These are phyloP conservation scores for Talaromyces sp. DNA, from an alignment of 2,329 filamentous ascomycete genomes.

Conservation along the genomic window DNA sequence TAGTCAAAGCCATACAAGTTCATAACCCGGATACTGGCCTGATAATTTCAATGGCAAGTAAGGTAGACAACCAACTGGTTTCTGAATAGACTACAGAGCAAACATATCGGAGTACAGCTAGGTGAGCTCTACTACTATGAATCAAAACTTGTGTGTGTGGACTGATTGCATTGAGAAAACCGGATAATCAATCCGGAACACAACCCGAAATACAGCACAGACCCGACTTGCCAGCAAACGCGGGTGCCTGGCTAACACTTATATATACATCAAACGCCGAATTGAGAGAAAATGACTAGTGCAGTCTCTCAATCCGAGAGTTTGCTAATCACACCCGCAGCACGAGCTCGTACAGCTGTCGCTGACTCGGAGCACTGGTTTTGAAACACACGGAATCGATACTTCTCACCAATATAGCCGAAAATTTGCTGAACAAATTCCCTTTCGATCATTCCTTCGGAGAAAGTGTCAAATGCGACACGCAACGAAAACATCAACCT, in stretches of 20 bases:
- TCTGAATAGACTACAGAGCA: too few relatives aligned
- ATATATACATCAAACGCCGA: background rate
- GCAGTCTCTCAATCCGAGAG: background rate
- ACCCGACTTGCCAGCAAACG: background rate
- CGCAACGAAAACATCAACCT: slow-evolving; percentile 31
- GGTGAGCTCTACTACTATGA: too few relatives aligned
- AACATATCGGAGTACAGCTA: too few relatives aligned
- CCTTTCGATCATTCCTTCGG: slow-evolving; percentile 28
- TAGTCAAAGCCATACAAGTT: too few relatives aligned
- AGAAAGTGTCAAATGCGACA: slow-evolving; percentile 27
- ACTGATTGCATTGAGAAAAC: too few relatives aligned
- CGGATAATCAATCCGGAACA: too few relatives aligned
- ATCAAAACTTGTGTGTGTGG: too few relatives aligned
- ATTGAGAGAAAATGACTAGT: background rate
- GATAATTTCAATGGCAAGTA: too few relatives aligned
- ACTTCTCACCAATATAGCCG: slow-evolving; percentile 23
- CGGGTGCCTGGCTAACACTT: background rate
- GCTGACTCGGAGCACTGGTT: slow-evolving; percentile 25
- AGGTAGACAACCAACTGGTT: too few relatives aligned
- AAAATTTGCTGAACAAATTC: slow-evolving; percentile 27
- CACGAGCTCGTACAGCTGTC: slow-evolving; percentile 9
- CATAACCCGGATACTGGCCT: too few relatives aligned
- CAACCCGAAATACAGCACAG: background rate
- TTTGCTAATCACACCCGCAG: background rate
- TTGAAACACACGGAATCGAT: slow-evolving; percentile 24